Base-by-base conservation (phyloP, 257 asterid species). In the Solanum pimpinellifolium region DNA sequence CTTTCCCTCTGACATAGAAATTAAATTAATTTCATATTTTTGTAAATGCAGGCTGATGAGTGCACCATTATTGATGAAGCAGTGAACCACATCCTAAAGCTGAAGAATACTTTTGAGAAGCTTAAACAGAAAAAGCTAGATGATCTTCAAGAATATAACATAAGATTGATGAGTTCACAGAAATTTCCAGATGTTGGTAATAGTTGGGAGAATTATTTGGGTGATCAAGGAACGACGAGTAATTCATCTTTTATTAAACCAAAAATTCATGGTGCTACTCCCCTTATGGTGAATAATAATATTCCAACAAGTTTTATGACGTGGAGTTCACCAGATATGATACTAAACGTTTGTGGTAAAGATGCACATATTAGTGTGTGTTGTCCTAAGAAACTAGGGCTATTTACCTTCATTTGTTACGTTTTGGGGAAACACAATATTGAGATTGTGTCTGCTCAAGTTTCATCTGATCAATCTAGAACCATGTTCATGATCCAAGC, bases 1-100 rank as follows among this genome's bases (percentile, higher is more conserved):
- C n/a, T 18, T 9, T 12, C 1, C 3, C 3, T 1, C 1, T 70
- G 13, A 4, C 2, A 7, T 75, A 39, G 29, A 75, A 75, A 3
- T 75, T 39, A 39, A 39, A 21, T 4, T 39, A 31, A 60, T 60
- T 59, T 59, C 16, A 49, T 15, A 8, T 41, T 23, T 23, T 11
- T 39, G 2, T 39, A 23, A 15, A 6, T 46, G 89, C 91, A 95
- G 98, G 92, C 94, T 0, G 98, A 94, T 91, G 94, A 95, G 88
- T 89, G 95, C 33, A 95, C 94, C 25, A 91, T 95, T 18, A 98
- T 96, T 23, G 98, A 94, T 80, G 98, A 94, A 89, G 95, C 98
- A 2, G 90, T 94, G 39, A 93, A 74, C 65, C 87, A 88, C 91
- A 94, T 96, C 11, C 93, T 87, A 73, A 69, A 87, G 9, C 86